Base-by-base conservation (phyloP, 192 early-diverging fungal species). In the Backusella psychrophila region DNA sequence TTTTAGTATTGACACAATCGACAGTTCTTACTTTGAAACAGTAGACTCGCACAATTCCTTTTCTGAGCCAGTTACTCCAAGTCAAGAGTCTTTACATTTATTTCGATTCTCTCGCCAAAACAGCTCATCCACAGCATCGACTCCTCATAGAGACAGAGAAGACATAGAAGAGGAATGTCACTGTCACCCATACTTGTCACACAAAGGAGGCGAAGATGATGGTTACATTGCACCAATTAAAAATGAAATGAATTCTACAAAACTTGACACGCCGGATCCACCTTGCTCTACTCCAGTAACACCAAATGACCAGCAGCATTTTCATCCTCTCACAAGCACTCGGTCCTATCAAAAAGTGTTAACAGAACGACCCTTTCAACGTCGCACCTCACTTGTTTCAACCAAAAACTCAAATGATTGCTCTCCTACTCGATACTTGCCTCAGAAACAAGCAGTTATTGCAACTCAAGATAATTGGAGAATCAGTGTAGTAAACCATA, bases 381-480 rank as follows among this genome's bases (percentile, higher is more conserved):
- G 71, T 23, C 49, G 71, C 9, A 9, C 38, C 41, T 53, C 71
- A 46, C 56, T 63, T 63, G 56, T 63, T 63, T 63, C 56, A 63
- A 31, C 56, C 12, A 9, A 12, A 63, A 14, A 23, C 12, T 23
- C 56, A 7, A 63, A 23, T 12, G 26, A 63, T 63, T 8, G 11
- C 12, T 63, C 26, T 29, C 56, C 88, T 7, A 87, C 82, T 1
- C 81, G 88, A 34, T 88, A 89, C 46, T 76, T 86, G 1, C 88
- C 88, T 17, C 86, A 87, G 73, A 88, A 83, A 52, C 89, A 91
- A 72, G 88, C 89, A 23, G 86, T 89, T 26, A 85, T 89, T 29
- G 89, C 89, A 0, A 89, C 88, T 0, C 81, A 90, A 67, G 76
- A 78, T 39, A 42, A 84, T 33, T 81, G 85, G 76, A 69, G 82